Conservation (phyloP, 2,329 filamentous ascomycete genomes). For the Phialocephala sp. region DNA sequence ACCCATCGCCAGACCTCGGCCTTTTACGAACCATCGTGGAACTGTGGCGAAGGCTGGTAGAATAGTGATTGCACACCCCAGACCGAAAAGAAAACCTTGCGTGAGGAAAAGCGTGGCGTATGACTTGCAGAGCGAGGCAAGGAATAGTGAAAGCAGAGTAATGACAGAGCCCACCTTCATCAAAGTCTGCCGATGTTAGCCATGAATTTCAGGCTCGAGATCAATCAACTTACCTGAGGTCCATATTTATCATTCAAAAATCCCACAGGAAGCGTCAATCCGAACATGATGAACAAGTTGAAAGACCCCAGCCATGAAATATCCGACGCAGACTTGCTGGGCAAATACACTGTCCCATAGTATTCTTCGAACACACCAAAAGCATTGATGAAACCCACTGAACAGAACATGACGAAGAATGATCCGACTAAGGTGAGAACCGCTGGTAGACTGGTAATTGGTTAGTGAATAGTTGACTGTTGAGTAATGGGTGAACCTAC, state of each 20-base stretch:
- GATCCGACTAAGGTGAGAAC: constrained; percentile 24
- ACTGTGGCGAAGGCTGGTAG: constrained; percentile 35
- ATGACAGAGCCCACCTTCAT: constrained; percentile 45
- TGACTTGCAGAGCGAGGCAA: constrained; percentile 40
- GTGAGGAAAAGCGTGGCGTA: constrained; percentile 45
- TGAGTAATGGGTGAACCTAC: constrained; percentile 8
- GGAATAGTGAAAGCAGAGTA: constrained; percentile 45
- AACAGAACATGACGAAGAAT: constrained; percentile 39
- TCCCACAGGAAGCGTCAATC: constrained; percentile 36
- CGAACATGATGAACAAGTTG: constrained; percentile 42
- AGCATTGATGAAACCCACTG: constrained; percentile 44
- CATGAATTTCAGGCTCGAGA: not conserved
- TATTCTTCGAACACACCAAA: constrained; percentile 46
- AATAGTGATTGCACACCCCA: constrained; percentile 35
- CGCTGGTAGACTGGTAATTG: constrained; percentile 18
- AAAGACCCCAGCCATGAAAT: constrained; percentile 46
- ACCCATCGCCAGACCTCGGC: constrained; percentile 34
- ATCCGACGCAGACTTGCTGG: constrained; percentile 35
- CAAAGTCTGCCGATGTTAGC: constrained; percentile 13
- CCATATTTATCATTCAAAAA: constrained; percentile 43
- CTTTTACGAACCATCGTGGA: constrained; percentile 28
- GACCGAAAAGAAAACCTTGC: constrained; percentile 35
- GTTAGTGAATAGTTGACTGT: not conserved
- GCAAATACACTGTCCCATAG: constrained; percentile 35
- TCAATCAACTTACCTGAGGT: constrained; percentile 29